Evolutionary conservation across 208 protist species (phyloP), one percentile per base, ranked within the genome.

Genomic region (Lotmaria passim): DNA sequence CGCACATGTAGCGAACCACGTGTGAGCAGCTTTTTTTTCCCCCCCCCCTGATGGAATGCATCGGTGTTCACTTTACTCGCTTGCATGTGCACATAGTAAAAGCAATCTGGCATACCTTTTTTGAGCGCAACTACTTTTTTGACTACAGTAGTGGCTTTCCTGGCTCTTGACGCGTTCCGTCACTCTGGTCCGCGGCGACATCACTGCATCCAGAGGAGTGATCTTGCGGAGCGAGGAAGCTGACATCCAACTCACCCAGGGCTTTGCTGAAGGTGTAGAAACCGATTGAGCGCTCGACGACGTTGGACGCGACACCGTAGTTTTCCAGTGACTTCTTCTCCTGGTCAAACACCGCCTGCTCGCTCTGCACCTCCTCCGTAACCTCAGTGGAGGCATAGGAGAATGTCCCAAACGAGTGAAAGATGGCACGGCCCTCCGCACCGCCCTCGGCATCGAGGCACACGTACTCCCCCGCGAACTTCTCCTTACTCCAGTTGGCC

Each of bases 251-350:
- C 12, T 81, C 55, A 2, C 69, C 59, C 24, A 85, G 50, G 0
- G 34, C n/a, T 44, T 69, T 80, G 19, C 75, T 41, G 60, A 71
- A 77, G 1, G 62, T 51, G 75, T 93, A 90, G 59, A 86, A 89
- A 12, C 60, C 75, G 30, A 71, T 52, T 31, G 51, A 57, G 21
- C 69, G 67, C 11, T 61, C 83, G 14, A 83, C 63, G n/a, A 30
- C 39, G 69, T 81, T 39, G 19, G 81, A 76, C 17, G 53, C 48
- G 26, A 83, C 75, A 30, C 85, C 88, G 63, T 93, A 93, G 52
- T 86, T 90, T 47, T 93, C 85, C 12, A 93, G 75, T 5, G 62
- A 69, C 23, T 63, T 66, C 68, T 91, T 93, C 23, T 93, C 88
- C 26, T 58, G 47, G 15, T 75, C 80, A 62, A 83, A 73, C 15